Conservation (phyloP, 495 filamentous ascomycete species). For the Penicillium malachiteum region DNA sequence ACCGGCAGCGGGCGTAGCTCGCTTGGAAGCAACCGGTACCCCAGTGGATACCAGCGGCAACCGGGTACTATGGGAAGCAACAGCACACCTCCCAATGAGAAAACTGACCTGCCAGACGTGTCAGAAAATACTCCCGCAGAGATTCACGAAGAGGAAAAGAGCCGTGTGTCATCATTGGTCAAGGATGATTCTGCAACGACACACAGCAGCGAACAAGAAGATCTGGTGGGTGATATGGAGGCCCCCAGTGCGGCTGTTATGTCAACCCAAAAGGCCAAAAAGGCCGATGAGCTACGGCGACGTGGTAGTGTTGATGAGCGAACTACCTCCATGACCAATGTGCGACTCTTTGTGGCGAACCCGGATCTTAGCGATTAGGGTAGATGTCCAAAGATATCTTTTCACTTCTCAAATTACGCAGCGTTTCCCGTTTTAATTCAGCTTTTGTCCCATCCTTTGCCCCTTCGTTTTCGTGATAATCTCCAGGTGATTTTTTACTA, state of each 20-base stretch:
- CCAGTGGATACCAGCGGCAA: slow-evolving; percentile 51
- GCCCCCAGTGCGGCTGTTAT: slow-evolving; percentile 40
- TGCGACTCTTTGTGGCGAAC: slow-evolving; percentile 90
- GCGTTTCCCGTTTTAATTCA: slow-evolving; percentile 11
- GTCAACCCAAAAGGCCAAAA: slow-evolving; percentile 65
- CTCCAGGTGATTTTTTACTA: slow-evolving; percentile 8
- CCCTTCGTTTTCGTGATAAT: slow-evolving; percentile 13
- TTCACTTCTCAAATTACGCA: slow-evolving; percentile 15
- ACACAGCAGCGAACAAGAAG: slow-evolving; percentile 52
- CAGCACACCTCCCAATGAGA: slow-evolving; percentile 62
- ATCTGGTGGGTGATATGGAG: slow-evolving; percentile 52
- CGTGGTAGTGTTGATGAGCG: slow-evolving; percentile 93
- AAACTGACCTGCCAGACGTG: slow-evolving; percentile 48
- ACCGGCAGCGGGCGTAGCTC: slow-evolving; percentile 80
- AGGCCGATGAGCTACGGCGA: slow-evolving; percentile 71
- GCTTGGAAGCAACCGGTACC: slow-evolving; percentile 64
- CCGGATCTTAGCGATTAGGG: slow-evolving; percentile 71
- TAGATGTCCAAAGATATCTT: background rate
- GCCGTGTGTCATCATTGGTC: slow-evolving; percentile 37
- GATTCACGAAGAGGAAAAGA: slow-evolving; percentile 35
- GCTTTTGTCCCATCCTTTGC: slow-evolving; percentile 8
- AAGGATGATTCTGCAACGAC: slow-evolving; percentile 47
- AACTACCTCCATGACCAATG: slow-evolving; percentile 78
- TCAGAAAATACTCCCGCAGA: slow-evolving; percentile 54
- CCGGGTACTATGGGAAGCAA: slow-evolving; percentile 66